phyloP scores from a whole-genome alignment of 2,329 filamentous ascomycete species.

The Aureobasidium vineae region DNA sequence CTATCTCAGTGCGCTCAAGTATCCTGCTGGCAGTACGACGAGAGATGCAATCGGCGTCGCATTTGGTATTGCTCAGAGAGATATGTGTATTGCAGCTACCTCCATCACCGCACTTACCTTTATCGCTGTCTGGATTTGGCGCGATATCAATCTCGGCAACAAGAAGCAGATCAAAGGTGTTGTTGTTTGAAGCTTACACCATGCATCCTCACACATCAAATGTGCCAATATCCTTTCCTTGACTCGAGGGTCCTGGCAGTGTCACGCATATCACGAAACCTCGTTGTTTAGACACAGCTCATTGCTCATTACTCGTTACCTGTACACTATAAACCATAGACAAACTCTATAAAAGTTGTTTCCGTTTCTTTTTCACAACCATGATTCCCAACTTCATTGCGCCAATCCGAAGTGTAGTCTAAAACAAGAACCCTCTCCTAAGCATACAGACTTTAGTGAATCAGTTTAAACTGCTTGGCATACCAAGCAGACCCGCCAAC shows the following conservation, averaged over 20 bases:
- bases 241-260: not conserved
- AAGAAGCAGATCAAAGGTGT: constrained; percentile 40
- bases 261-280: not conserved
- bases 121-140: constrained; percentile 36
- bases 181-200: constrained; percentile 32
- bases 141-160: constrained; percentile 38
- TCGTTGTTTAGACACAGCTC: not conserved
- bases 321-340: not conserved
- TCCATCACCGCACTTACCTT: constrained; percentile 35
- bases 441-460: not conserved
- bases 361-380: not conserved
- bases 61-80: constrained; percentile 50
- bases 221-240: no score
- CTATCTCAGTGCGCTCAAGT: constrained; percentile 40
- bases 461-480: constrained; percentile 30
- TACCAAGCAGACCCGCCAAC: constrained; percentile 34
- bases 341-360: not conserved
- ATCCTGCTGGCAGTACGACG: constrained; percentile 43
- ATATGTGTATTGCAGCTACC: constrained; percentile 44
- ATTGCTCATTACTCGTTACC: not conserved
- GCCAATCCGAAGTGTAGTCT: not conserved
- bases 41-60: constrained; percentile 47
- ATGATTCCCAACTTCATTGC: not conserved
- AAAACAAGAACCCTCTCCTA: not conserved
- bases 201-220: not conserved